Evolutionary conservation across 2,329 filamentous ascomycete species (phyloP), one percentile per base, ranked within the genome.

Genomic region (Davidsoniella australis): DNA sequence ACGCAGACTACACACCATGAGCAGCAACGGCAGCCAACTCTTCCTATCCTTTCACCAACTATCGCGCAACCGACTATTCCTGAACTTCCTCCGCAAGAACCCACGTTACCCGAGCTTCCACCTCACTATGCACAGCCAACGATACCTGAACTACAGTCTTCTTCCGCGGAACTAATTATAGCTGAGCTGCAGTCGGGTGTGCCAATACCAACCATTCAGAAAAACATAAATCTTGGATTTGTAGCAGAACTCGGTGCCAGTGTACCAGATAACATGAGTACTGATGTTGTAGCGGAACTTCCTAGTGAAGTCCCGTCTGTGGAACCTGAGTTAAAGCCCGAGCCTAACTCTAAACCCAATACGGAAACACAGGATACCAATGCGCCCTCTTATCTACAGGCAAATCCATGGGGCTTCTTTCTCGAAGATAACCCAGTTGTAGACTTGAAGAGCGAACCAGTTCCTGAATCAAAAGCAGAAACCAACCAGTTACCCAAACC

Each of bases 381-480:
- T 26, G 17, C 40, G 9, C 18, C 41, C 20, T 33, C 26, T 12
- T 7, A 20, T 29, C 10, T 38, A 10, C 49, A 47, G 29, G 54
- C 52, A 1, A 55, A 55, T 39, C 54, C 54, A 4, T 55, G 54
- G 54, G 54, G 54, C 4, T 55, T 55, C 41, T 55, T 55, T 41
- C 45, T 55, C 4, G 54, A 55, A 42, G 51, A 53, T 39, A 47
- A 45, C 14, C 50, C 50, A 20, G 41, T 24, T 4, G 41, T 52
- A 16, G 50, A 52, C 23, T 20, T 41, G 4, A 33, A 33, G 29
- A 12, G 29, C 12, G 29, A 33, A 33, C 12, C 29, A 12, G 3
- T 12, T 33, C 29, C 7, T 33, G 3, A 9, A 12, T 33, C 29
- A 33, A 33, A 33, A 12, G 29, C 29, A 33, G 29, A 33, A 9